A percentile compares a stretch with the other conserved stretches of the same genome.
Evolutionary conservation across 176 grass and related monocot genomes (phyloP).

Genomic region (Carex myosuroides): DNA sequence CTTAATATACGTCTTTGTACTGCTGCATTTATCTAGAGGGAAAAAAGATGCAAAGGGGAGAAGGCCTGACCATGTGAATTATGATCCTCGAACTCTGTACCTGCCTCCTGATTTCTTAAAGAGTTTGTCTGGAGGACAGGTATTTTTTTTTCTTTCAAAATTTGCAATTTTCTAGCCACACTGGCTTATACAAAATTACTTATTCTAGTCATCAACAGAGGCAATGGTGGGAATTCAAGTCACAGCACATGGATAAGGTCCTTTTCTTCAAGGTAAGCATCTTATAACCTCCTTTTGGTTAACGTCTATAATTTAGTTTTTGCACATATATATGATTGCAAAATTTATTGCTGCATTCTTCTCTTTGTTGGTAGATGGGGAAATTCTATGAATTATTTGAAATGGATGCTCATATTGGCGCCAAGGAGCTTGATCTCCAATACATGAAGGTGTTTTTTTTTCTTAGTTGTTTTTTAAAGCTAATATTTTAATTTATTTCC

Average conservation of each 20-base stretch:
- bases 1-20: constrained; percentile 9
- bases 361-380: constrained; percentile 67
- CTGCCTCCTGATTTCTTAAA: constrained; percentile 78
- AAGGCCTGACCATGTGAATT: constrained; percentile 40
- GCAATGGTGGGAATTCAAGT: constrained; percentile 99
- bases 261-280: constrained; percentile 88
- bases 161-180: background rate
- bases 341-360: constrained; percentile 15
- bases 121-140: constrained; percentile 75
- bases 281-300: background rate
- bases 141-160: constrained; percentile 24
- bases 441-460: constrained; percentile 72
- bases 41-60: constrained; percentile 75
- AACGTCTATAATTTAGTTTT: background rate
- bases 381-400: constrained; percentile 98
- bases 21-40: constrained; percentile 37
- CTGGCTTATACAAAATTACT: constrained; percentile 13
- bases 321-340: constrained; percentile 1
- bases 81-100: constrained; percentile 72
- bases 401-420: constrained; percentile 97
- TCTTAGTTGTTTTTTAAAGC: background rate
- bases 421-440: constrained; percentile 94
- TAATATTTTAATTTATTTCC: background rate
- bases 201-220: constrained; percentile 44
- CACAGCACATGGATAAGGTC: constrained; percentile 96